A percentile compares a stretch with the other conserved stretches of the same genome.
These are phyloP conservation scores for Nemania diffusa DNA, from an alignment of 2,329 filamentous ascomycete genomes.

Conservation along the genomic window DNA sequence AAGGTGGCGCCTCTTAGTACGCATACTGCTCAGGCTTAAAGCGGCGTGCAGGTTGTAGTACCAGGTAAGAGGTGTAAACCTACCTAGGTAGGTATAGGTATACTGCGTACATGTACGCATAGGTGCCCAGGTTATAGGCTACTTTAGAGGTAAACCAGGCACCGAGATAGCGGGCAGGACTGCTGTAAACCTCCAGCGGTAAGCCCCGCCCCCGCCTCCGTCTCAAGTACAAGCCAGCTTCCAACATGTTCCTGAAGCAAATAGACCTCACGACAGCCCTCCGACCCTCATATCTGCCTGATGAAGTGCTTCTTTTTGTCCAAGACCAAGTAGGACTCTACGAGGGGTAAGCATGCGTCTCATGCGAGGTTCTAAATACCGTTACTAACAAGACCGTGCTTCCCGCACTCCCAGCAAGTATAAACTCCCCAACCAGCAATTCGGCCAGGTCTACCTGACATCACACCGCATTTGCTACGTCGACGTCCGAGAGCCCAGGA, in stretches of 20 bases:
- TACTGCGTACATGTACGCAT: neutral
- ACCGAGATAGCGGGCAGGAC: constrained; percentile 7
- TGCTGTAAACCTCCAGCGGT: constrained; percentile 26
- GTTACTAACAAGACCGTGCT: constrained; percentile 27
- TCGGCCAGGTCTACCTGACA: constrained; percentile 95
- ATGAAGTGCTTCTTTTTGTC: constrained; percentile 95
- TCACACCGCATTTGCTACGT: constrained; percentile 97
- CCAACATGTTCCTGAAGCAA: constrained; percentile 88
- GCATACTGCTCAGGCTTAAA: neutral
- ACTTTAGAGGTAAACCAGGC: constrained; percentile 1
- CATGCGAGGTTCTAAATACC: neutral
- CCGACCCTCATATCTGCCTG: constrained; percentile 88
- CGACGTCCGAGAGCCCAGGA: constrained; percentile 85
- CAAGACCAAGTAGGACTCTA: constrained; percentile 98
- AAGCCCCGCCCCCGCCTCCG: constrained; percentile 28
- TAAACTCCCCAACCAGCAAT: constrained; percentile 93
- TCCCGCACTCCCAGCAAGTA: constrained; percentile 73
- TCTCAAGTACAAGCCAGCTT: constrained; percentile 26
- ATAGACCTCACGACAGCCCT: constrained; percentile 96
- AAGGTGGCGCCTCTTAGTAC: neutral
- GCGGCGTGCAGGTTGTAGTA: no score
- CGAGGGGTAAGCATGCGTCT: constrained; percentile 77
- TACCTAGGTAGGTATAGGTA: no score
- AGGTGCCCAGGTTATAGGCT: neutral
- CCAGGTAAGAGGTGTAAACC: no score